A percentile compares a stretch with the other conserved stretches of the same genome.
Evolutionary conservation across 2,329 filamentous ascomycete species (phyloP).

Genomic region (Lachnellula suecica): DNA sequence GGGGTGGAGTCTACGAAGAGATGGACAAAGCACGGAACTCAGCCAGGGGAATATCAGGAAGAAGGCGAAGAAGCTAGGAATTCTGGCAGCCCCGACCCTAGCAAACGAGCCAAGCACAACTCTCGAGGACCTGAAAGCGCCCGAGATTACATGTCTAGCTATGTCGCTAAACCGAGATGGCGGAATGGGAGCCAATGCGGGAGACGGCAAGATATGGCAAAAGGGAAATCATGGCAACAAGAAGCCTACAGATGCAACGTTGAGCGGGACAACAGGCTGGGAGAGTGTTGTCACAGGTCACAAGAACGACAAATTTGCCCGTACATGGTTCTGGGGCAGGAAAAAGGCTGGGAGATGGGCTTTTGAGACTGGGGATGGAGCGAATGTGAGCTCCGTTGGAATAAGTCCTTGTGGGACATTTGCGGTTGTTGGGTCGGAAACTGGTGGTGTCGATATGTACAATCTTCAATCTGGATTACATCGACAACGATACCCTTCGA

Average conservation of each 20-base stretch:
- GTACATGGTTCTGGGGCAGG: slow-evolving; percentile 98
- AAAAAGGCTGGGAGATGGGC: slow-evolving; percentile 93
- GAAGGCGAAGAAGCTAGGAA: slow-evolving; percentile 85
- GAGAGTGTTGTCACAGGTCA: slow-evolving; percentile 96
- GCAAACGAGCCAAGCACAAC: slow-evolving; percentile 61
- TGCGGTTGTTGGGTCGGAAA: slow-evolving; percentile 81
- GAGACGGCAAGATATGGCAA: slow-evolving; percentile 80
- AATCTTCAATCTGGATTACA: slow-evolving; percentile 92
- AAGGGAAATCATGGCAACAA: slow-evolving; percentile 63
- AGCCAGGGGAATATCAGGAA: slow-evolving; percentile 88
- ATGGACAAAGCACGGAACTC: slow-evolving; percentile 90
- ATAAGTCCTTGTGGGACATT: slow-evolving; percentile 94
- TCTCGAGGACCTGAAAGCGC: slow-evolving; percentile 78
- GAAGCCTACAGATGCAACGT: slow-evolving; percentile 65
- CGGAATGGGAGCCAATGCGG: slow-evolving; percentile 81
- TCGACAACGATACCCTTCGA: slow-evolving; percentile 82
- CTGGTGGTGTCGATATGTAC: slow-evolving; percentile 88
- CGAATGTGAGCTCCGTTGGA: slow-evolving; percentile 81
- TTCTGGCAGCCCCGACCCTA: slow-evolving; percentile 57
- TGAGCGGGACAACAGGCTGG: slow-evolving; percentile 84
- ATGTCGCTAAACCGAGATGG: slow-evolving; percentile 93
- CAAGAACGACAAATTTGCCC: slow-evolving; percentile 76
- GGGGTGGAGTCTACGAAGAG: slow-evolving; percentile 92
- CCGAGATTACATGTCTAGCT: slow-evolving; percentile 88
- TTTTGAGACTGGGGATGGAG: slow-evolving; percentile 79